Conservation (phyloP, 148 eudicot genomes). For the Rhododendron ferrugineum region DNA sequence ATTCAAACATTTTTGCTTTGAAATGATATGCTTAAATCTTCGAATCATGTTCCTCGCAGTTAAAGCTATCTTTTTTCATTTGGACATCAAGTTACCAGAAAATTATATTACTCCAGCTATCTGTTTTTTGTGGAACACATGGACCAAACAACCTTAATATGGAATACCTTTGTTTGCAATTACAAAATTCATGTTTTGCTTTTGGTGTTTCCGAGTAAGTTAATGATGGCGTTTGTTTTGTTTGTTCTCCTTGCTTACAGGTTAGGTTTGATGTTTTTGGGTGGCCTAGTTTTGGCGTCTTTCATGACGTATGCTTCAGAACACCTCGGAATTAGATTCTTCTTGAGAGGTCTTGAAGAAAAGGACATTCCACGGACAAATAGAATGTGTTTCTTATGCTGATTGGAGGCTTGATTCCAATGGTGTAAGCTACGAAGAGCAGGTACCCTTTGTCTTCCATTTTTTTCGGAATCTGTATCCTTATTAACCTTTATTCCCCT, state of each 20-base stretch:
- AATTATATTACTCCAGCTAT: background rate
- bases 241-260: slow-evolving; percentile 37
- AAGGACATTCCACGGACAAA: slow-evolving; percentile 44
- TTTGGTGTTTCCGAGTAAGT: background rate
- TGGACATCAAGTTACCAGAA: background rate
- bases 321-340: slow-evolving; percentile 73
- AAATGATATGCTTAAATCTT: background rate
- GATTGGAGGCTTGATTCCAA: slow-evolving; percentile 15
- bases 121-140: background rate
- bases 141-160: background rate
- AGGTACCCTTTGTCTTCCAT: background rate
- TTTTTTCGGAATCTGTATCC: background rate
- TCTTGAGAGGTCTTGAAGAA: slow-evolving; percentile 67
- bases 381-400: slow-evolving; percentile 41
- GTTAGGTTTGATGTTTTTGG: slow-evolving; percentile 80
- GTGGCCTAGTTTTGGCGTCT: slow-evolving; percentile 73
- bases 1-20: background rate
- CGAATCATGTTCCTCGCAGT: background rate
- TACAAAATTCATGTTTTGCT: background rate
- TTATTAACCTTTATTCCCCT: background rate
- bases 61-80: background rate
- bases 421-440: background rate
- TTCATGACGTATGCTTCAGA: slow-evolving; percentile 94
- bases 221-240: background rate
- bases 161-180: background rate